Evolutionary conservation across 148 eudicot genomes (phyloP).

Genomic region (Rhododendron williamsianum): DNA sequence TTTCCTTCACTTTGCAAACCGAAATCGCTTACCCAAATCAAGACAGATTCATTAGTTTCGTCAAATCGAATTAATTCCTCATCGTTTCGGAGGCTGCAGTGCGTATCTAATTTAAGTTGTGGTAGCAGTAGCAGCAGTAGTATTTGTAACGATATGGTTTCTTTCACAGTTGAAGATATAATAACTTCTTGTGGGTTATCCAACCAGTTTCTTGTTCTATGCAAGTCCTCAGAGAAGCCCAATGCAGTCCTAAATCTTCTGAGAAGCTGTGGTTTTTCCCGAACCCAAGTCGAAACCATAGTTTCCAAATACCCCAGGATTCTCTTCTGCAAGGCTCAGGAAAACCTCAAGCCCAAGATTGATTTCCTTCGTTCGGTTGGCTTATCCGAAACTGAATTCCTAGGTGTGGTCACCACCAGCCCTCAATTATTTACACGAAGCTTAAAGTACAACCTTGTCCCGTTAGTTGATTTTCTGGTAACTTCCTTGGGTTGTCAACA

Average conservation of each 20-base stretch:
- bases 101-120: not conserved
- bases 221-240: not conserved
- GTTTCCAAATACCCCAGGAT: not conserved
- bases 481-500: not conserved
- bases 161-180: not conserved
- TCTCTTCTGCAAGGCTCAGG: not conserved
- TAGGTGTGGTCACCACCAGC: not conserved
- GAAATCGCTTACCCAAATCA: not conserved
- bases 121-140: not conserved
- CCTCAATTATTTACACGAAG: not conserved
- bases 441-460: not conserved
- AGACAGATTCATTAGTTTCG: not conserved
- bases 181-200: not conserved
- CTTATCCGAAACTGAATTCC: not conserved
- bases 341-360: not conserved
- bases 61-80: not conserved
- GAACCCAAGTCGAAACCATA: not conserved
- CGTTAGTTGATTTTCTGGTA: not conserved
- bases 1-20: not conserved
- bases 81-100: not conserved
- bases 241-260: not conserved
- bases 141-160: constrained; percentile 21
- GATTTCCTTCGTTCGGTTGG: constrained; percentile 2
- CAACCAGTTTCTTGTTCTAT: not conserved
- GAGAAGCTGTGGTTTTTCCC: not conserved